Percentiles rank a stretch among this genome's conserved stretches.
These are phyloP conservation scores for Teunomyces atbi DNA, from an alignment of 805 yeast genomes.

Conservation along the genomic window DNA sequence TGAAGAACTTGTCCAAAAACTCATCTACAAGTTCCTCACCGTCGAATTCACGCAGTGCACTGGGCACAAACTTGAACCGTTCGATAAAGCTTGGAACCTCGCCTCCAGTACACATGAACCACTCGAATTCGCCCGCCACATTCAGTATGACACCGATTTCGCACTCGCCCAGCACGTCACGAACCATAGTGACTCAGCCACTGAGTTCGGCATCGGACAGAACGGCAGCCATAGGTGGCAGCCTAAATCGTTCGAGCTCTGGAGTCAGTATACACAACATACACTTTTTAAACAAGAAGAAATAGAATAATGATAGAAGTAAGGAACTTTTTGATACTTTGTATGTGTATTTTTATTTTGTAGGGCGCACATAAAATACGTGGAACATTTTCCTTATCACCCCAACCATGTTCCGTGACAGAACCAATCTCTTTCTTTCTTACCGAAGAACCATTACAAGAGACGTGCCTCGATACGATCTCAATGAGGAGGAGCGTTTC, in stretches of 20 bases:
- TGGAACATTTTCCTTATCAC: constrained; percentile 1
- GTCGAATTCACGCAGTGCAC: constrained; percentile 34
- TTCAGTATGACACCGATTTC: constrained; percentile 12
- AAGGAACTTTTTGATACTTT: neutral
- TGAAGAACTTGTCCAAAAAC: constrained; percentile 14
- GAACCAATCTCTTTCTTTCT: constrained; percentile 88
- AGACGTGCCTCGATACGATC: constrained; percentile 31
- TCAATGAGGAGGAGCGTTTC: constrained; percentile 61
- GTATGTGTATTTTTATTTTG: neutral
- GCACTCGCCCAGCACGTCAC: neutral
- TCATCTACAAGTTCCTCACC: constrained; percentile 40
- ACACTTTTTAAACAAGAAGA: constrained; percentile 33
- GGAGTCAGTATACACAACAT: constrained; percentile 27
- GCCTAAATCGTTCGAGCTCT: constrained; percentile 18
- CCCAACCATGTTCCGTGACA: constrained; percentile 74
- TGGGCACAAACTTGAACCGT: constrained; percentile 27
- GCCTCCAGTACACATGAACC: constrained; percentile 1
- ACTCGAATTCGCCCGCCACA: constrained; percentile 4
- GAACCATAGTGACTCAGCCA: constrained; percentile 15
- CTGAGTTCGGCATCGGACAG: constrained; percentile 33
- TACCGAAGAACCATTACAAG: constrained; percentile 89
- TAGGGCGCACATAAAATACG: neutral
- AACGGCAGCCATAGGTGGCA: constrained; percentile 17
- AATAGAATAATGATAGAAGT: constrained; percentile 9
- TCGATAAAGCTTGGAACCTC: constrained; percentile 1